Percentiles rank a stretch among this genome's conserved stretches.
These are phyloP conservation scores for Dioscorea alata DNA, from an alignment of 106 monocot genomes.

Conservation along the genomic window DNA sequence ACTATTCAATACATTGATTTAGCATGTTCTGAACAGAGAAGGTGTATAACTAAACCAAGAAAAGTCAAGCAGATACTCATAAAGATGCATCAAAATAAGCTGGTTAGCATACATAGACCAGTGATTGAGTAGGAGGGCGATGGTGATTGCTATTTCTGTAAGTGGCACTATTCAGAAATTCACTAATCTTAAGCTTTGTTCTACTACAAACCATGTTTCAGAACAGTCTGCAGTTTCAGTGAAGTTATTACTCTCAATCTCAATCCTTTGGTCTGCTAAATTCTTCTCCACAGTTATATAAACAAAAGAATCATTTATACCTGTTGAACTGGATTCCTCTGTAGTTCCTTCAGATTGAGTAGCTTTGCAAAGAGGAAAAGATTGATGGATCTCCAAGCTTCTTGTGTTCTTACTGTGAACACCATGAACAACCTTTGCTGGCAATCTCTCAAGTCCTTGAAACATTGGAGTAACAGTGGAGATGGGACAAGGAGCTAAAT, in stretches of 20 bases:
- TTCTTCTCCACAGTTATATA: neutral
- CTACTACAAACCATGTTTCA: neutral
- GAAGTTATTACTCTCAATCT: neutral
- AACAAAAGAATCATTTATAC: neutral
- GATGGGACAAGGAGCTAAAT: constrained; percentile 27
- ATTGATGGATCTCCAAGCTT: constrained; percentile 5
- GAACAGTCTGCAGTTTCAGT: too few species aligned
- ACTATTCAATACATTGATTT: too few species aligned
- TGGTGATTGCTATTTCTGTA: too few species aligned
- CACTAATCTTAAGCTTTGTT: neutral
- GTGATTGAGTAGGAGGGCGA: too few species aligned
- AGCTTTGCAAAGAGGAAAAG: constrained; percentile 12
- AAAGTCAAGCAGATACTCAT: too few species aligned
- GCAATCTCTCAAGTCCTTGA: constrained; percentile 5
- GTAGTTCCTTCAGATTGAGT: constrained; percentile 17
- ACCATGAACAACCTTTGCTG: neutral
- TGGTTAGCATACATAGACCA: too few species aligned
- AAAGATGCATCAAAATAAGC: too few species aligned
- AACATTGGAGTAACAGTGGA: constrained; percentile 4
- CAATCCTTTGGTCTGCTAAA: neutral
- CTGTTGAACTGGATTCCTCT: constrained; percentile 11
- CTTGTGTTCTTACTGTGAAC: constrained; percentile 12
- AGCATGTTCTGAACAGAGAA: too few species aligned
- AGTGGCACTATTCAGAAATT: neutral
- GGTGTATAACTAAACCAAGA: too few species aligned